Evolutionary conservation across 2,329 filamentous ascomycete genomes (phyloP).

Genomic region (Colletotrichum kahawae): DNA sequence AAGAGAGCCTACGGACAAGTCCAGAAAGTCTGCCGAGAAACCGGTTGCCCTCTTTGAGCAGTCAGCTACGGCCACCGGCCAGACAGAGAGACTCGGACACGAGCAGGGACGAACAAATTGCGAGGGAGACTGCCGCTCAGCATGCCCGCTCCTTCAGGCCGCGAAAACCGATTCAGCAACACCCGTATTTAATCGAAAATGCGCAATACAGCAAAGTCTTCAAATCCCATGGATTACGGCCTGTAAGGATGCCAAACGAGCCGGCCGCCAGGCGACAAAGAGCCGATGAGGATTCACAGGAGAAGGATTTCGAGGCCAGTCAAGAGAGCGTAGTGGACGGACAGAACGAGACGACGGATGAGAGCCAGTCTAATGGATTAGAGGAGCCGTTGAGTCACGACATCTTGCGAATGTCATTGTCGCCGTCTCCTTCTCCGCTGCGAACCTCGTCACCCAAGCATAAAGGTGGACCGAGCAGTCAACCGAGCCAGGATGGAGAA

Average conservation of each 20-base stretch:
- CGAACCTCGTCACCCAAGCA: constrained; percentile 21
- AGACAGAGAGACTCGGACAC: background rate
- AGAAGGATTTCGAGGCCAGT: constrained; percentile 57
- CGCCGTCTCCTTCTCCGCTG: background rate
- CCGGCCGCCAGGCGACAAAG: constrained; percentile 28
- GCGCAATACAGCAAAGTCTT: constrained; percentile 58
- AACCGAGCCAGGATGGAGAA: constrained; percentile 35
- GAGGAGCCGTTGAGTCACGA: background rate
- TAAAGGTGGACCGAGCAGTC: constrained; percentile 35
- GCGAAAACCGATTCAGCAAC: constrained; percentile 65
- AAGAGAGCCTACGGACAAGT: background rate
- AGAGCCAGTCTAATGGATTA: constrained; percentile 35
- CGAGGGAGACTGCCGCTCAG: constrained; percentile 31
- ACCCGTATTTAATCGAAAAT: constrained; percentile 63
- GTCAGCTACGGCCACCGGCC: background rate
- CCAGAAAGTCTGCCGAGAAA: background rate
- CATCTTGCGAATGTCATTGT: background rate
- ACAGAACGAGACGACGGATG: constrained; percentile 34
- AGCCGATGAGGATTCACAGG: constrained; percentile 50
- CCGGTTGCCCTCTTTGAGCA: background rate
- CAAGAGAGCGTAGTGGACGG: constrained; percentile 41
- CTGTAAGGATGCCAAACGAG: constrained; percentile 47
- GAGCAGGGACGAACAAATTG: background rate
- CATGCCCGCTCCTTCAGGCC: constrained; percentile 59
- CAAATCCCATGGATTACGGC: constrained; percentile 59